Evolutionary conservation across 2,329 filamentous ascomycete species (phyloP).

Genomic region (Aspergillus awamori): DNA sequence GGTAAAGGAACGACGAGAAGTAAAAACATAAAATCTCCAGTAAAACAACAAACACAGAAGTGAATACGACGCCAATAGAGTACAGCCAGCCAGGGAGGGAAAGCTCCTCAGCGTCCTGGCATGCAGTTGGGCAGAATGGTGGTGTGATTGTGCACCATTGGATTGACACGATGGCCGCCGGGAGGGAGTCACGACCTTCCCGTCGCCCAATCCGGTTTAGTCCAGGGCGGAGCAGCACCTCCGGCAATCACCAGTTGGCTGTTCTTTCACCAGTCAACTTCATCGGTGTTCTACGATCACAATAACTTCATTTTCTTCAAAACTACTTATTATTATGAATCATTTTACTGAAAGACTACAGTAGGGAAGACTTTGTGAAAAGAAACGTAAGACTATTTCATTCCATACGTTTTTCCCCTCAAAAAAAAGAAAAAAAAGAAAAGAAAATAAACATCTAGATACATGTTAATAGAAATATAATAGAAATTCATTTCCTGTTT

Average conservation of each 20-base stretch:
- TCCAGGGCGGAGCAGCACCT: constrained; percentile 2
- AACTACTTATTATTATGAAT: no score
- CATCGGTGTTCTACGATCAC: no score
- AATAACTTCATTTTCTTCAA: no score
- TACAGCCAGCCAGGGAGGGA: constrained; percentile 7
- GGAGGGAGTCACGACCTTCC: constrained; percentile 6
- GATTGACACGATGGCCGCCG: background rate
- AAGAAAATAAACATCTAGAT: constrained; percentile 24
- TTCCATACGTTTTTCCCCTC: constrained; percentile 15
- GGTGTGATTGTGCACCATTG: constrained; percentile 12
- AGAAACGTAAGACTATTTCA: constrained; percentile 16
- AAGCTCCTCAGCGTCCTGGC: constrained; percentile 16
- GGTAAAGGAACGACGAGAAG: constrained; percentile 24
- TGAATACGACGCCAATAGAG: background rate
- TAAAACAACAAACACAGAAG: constrained; percentile 10
- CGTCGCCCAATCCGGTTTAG: constrained; percentile 5
- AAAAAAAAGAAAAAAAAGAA: background rate
- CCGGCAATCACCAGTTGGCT: background rate
- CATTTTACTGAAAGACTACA: background rate
- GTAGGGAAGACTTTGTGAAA: background rate
- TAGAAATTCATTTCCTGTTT: constrained; percentile 11
- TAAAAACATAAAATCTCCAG: constrained; percentile 9
- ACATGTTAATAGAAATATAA: constrained; percentile 20
- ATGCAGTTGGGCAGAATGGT: constrained; percentile 11
- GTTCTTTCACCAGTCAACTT: no score